phyloP scores from a whole-genome alignment of 192 early-diverging fungal species.

The Linnemannia exigua region DNA sequence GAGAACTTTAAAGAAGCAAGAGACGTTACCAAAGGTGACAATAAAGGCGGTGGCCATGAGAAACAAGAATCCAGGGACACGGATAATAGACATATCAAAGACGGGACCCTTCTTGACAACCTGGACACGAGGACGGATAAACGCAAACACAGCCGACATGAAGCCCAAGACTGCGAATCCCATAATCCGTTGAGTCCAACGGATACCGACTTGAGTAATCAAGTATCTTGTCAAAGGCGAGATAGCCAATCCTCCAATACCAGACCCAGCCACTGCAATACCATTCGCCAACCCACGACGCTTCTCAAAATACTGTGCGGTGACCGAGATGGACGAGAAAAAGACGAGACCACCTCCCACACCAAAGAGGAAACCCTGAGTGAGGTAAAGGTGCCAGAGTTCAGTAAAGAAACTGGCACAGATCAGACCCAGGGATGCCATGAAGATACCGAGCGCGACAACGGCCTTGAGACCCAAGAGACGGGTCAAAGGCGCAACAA shows the following conservation, averaged over 20 bases:
- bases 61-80: slow-evolving; percentile 47
- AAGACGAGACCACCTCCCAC: slow-evolving; percentile 72
- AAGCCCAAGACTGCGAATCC: slow-evolving; percentile 56
- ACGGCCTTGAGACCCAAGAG: slow-evolving; percentile 40
- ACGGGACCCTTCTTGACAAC: slow-evolving; percentile 43
- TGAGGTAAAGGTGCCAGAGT: slow-evolving; percentile 77
- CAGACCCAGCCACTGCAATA: slow-evolving; percentile 76
- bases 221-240: slow-evolving; percentile 63
- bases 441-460: slow-evolving; percentile 41
- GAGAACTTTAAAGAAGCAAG: no score
- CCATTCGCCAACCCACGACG: slow-evolving; percentile 75
- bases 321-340: slow-evolving; percentile 72
- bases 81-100: slow-evolving; percentile 58
- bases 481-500: slow-evolving; percentile 49
- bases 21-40: slow-evolving; percentile 59
- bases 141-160: slow-evolving; percentile 47
- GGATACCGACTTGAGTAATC: slow-evolving; percentile 52
- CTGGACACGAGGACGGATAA: slow-evolving; percentile 55
- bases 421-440: slow-evolving; percentile 68
- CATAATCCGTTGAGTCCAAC: slow-evolving; percentile 52
- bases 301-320: slow-evolving; percentile 76
- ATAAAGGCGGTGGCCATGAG: slow-evolving; percentile 55
- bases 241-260: slow-evolving; percentile 74
- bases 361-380: slow-evolving; percentile 76
- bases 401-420: slow-evolving; percentile 73